Base-by-base conservation (phyloP, 2,329 filamentous ascomycete genomes). In the Cladosporium sp. region DNA sequence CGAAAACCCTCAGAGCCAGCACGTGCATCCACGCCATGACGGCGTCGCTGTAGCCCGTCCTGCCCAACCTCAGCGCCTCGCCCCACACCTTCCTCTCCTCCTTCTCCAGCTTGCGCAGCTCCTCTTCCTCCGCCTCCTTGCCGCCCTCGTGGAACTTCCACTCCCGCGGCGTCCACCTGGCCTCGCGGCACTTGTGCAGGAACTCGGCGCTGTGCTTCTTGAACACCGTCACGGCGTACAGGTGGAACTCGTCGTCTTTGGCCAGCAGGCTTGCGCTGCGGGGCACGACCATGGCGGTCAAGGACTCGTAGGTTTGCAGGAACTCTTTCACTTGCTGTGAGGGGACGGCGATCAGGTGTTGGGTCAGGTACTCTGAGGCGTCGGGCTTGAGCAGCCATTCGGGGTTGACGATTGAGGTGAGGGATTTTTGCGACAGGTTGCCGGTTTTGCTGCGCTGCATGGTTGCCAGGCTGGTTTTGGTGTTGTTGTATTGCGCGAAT, bases 11-110 rank as follows among this genome's bases (percentile, higher is more conserved):
- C 67, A 99, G 77, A 6, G 92, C 89, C 68, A 97, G 80, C 25
- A 96, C 89, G 71, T 99, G 94, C 50, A 96, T 83, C 91, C 92
- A 96, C 55, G 93, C 88, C 90, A 96, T 96, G 64, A 96, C 91
- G 61, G 88, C 88, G 77, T 99, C 94, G 70, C 91, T 93, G 85
- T 94, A 99, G 15, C 91, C 91, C n/a, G 91, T 96, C 61, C 92
- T 82, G 13, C 88, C 90, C 66, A 97, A 81, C 63, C 91, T 83
- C 69, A 99, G 74, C 3, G 92, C 91, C 76, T 99, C 93, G 10
- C 91, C 91, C 85, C 91, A 96, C 2, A 96, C 81, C 77, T 94
- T 96, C 74, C 88, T 84, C 78, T 96, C 92, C 71, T 97, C 91
- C 64, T 85, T 87, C 58, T 84, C 83, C 49, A 96, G 84, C 59